phyloP scores from a whole-genome alignment of 768 basidiomycete species.

The Kwoniella mangroviensis region DNA sequence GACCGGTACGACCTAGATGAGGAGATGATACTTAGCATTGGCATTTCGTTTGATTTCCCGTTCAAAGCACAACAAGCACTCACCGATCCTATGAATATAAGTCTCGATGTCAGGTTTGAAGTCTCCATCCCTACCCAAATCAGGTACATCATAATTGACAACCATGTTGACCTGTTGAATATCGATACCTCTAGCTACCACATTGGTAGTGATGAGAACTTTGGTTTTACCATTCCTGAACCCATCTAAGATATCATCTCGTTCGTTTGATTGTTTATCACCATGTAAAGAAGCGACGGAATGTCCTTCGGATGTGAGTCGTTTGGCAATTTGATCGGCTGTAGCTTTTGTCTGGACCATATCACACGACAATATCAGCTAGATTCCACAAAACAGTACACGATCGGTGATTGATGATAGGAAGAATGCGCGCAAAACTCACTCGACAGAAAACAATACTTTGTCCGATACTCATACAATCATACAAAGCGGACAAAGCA shows the following conservation, averaged over 20 bases:
- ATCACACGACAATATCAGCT: not conserved
- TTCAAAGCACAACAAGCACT: constrained; percentile 45
- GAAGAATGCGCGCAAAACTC: constrained; percentile 41
- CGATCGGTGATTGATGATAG: too few species aligned
- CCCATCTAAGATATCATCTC: constrained; percentile 88
- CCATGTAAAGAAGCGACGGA: constrained; percentile 96
- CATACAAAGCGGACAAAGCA: constrained; percentile 86
- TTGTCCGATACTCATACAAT: constrained; percentile 90
- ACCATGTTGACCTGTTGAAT: constrained; percentile 99
- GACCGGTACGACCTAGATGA: constrained; percentile 84
- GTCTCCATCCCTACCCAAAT: constrained; percentile 61
- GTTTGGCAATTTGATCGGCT: constrained; percentile 85
- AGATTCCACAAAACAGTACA: not conserved
- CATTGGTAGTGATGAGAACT: constrained; percentile 97
- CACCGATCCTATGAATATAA: constrained; percentile 96
- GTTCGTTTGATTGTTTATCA: constrained; percentile 84
- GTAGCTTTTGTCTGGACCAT: constrained; percentile 75
- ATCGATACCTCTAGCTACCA: constrained; percentile 97
- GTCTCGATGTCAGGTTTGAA: constrained; percentile 86
- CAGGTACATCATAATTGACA: constrained; percentile 96
- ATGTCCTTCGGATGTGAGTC: constrained; percentile 92
- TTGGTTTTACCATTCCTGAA: constrained; percentile 97
- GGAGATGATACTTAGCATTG: not conserved
- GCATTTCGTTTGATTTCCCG: not conserved
- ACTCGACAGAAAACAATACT: constrained; percentile 98